Conservation (phyloP, 2,329 filamentous ascomycete genomes). For the Fusarium begoniae region DNA sequence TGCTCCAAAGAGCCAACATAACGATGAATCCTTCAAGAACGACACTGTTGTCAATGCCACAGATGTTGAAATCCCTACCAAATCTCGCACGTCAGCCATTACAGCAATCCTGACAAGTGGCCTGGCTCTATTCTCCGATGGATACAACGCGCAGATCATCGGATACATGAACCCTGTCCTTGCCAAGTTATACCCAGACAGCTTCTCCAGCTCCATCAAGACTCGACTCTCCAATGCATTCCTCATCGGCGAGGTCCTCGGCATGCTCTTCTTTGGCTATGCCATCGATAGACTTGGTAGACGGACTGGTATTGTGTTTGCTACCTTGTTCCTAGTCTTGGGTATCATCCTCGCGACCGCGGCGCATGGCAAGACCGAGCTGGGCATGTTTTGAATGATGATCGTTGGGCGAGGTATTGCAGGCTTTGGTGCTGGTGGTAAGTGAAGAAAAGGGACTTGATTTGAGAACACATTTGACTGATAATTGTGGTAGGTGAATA, state of each 20-base stretch:
- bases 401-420: neutral
- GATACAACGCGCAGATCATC: neutral
- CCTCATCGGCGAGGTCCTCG: neutral
- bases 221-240: neutral
- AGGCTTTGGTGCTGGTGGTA: neutral
- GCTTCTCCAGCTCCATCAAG: neutral
- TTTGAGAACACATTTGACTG: too few relatives aligned
- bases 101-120: neutral
- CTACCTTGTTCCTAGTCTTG: neutral
- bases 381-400: slow-evolving; percentile 2
- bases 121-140: neutral
- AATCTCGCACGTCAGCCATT: neutral
- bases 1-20: neutral
- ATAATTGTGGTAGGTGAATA: neutral
- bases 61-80: rapidly evolving
- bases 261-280: neutral
- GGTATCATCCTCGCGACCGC: neutral
- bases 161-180: neutral
- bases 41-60: neutral
- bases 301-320: neutral
- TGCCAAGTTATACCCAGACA: neutral
- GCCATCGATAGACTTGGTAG: neutral
- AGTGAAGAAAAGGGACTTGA: rapidly evolving
- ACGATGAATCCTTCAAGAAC: neutral
- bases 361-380: neutral